phyloP scores from a whole-genome alignment of 208 protist genomes.

The Wallacemonas sp. region DNA sequence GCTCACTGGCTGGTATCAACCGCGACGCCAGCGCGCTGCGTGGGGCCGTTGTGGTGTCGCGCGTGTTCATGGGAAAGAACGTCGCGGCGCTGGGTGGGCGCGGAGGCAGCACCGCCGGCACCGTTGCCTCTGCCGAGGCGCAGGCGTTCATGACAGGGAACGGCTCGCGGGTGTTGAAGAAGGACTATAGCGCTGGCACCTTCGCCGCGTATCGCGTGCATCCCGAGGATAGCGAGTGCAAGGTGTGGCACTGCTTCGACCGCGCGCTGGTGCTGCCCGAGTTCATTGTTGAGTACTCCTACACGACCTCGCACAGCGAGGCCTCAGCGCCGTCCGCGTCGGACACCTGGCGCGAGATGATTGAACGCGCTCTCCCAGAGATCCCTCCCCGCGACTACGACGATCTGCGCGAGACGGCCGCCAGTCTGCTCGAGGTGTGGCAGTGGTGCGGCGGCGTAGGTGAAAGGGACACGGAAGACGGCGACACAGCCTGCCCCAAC shows the following conservation, averaged over 20 bases:
- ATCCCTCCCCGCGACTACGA: slow-evolving; percentile 8
- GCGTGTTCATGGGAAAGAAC: slow-evolving; percentile 65
- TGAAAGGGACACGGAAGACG: not conserved
- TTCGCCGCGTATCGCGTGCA: slow-evolving; percentile 68
- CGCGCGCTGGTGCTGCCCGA: slow-evolving; percentile 76
- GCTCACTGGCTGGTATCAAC: slow-evolving; percentile 28
- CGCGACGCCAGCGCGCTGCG: slow-evolving; percentile 21
- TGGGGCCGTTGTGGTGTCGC: slow-evolving; percentile 41
- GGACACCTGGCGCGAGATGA: slow-evolving; percentile 1
- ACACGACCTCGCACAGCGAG: slow-evolving; percentile 46
- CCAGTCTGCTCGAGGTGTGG: slow-evolving; percentile 20
- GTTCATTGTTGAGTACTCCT: slow-evolving; percentile 86
- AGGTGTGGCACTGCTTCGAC: slow-evolving; percentile 89
- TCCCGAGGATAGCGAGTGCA: slow-evolving; percentile 17
- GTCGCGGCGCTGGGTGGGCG: slow-evolving; percentile 35
- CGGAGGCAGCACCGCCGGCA: not conserved
- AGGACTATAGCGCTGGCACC: slow-evolving; percentile 59
- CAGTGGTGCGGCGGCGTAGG: slow-evolving; percentile 14
- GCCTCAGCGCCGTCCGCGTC: no score
- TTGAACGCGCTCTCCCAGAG: not conserved
- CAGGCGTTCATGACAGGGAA: slow-evolving; percentile 24
- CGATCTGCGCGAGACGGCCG: slow-evolving; percentile 13
- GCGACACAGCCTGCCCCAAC: slow-evolving; percentile 5
- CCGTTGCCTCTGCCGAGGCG: not conserved
- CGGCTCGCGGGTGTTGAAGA: slow-evolving; percentile 26